Evolutionary conservation across 2,329 filamentous ascomycete genomes (phyloP).

Genomic region (Exophiala aquamarina): DNA sequence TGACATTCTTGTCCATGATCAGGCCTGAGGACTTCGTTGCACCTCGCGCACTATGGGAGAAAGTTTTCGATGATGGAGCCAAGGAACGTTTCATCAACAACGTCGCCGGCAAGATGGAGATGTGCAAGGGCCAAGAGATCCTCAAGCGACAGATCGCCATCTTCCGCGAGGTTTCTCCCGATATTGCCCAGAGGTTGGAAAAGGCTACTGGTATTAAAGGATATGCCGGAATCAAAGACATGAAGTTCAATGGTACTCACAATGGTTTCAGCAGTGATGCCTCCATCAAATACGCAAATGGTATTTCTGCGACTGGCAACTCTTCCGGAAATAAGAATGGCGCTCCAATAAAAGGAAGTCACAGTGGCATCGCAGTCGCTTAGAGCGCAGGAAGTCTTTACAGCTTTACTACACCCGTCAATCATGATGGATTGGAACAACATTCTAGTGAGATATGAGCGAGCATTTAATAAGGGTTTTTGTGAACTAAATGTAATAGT

Average conservation of each 20-base stretch:
- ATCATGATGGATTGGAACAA: too few species aligned
- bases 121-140: slow-evolving; percentile 59
- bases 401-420: too few species aligned
- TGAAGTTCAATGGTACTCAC: slow-evolving; percentile 61
- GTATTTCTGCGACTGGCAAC: slow-evolving; percentile 39
- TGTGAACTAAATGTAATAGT: too few species aligned
- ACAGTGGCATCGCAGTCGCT: slow-evolving; percentile 22
- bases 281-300: slow-evolving; percentile 48
- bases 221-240: slow-evolving; percentile 55
- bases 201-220: slow-evolving; percentile 64
- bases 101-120: slow-evolving; percentile 61
- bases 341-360: slow-evolving; percentile 46
- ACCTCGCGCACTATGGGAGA: slow-evolving; percentile 60
- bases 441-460: too few species aligned
- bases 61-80: slow-evolving; percentile 60
- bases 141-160: slow-evolving; percentile 66
- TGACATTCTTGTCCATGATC: slow-evolving; percentile 54
- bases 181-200: slow-evolving; percentile 59
- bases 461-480: too few species aligned
- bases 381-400: too few species aligned
- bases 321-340: slow-evolving; percentile 46
- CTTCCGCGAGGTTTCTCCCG: slow-evolving; percentile 62
- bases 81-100: slow-evolving; percentile 61
- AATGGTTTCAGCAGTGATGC: slow-evolving; percentile 56
- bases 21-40: slow-evolving; percentile 53